These are phyloP conservation scores for Magnolia changhungtana DNA, from an alignment of 164 flowering plant species.

Conservation along the genomic window DNA sequence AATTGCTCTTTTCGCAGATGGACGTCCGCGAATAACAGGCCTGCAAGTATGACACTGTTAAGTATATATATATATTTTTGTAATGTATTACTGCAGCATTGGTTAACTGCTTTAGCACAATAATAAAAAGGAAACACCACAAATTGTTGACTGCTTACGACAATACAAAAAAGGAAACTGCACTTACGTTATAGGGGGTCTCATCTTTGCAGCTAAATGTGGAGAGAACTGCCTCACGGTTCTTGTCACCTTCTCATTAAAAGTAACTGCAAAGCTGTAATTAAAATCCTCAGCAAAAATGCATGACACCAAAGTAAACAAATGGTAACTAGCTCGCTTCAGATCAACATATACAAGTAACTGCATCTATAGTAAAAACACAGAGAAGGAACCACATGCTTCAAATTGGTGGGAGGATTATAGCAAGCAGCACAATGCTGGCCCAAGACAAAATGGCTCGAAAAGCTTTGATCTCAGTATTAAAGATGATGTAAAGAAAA, in stretches of 20 bases:
- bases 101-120: background rate
- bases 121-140: background rate
- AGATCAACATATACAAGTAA: background rate
- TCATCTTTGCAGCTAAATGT: constrained; percentile 95
- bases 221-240: constrained; percentile 92
- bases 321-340: background rate
- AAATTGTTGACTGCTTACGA: background rate
- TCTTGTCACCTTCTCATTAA: constrained; percentile 92
- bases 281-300: constrained; percentile 19
- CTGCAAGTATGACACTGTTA: constrained; percentile 29
- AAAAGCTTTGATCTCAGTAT: background rate
- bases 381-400: no score
- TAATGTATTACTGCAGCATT: background rate
- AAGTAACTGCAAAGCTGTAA: constrained; percentile 93
- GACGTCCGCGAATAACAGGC: constrained; percentile 97
- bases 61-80: no score
- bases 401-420: no score
- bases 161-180: background rate
- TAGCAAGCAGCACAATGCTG: no score
- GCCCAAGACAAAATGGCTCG: no score
- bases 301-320: background rate
- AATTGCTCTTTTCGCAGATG: constrained; percentile 82
- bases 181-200: constrained; percentile 86
- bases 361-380: no score
- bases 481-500: background rate